phyloP scores from a whole-genome alignment of 2,329 filamentous ascomycete species.

The Ophiosphaerella herpotricha region DNA sequence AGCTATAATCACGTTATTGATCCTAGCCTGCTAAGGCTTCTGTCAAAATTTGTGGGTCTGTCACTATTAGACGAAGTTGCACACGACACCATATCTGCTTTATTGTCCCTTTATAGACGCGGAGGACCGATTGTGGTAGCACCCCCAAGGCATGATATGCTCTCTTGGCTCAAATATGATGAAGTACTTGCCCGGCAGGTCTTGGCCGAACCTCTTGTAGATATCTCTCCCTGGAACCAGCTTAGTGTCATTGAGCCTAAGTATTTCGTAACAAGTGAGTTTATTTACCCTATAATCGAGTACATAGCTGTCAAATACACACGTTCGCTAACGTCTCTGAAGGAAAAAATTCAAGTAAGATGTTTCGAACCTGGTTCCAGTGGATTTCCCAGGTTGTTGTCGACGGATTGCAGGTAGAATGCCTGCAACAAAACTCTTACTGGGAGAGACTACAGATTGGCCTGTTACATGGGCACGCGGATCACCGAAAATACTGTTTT shows the following conservation, averaged over 20 bases:
- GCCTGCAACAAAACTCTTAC: conserved; percentile 40
- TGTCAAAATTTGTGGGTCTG: conserved; percentile 26
- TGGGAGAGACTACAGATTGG: conserved; percentile 48
- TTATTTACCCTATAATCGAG: not conserved
- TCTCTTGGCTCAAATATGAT: conserved; percentile 7
- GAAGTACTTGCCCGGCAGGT: not conserved
- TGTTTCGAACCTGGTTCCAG: conserved; percentile 44
- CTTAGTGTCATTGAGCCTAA: conserved; percentile 22
- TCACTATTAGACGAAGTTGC: conserved; percentile 25
- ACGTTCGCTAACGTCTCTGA: not conserved
- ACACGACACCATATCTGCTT: conserved; percentile 35
- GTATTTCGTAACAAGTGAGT: conserved; percentile 16
- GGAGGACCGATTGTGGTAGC: conserved; percentile 10
- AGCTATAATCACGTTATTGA: conserved; percentile 24
- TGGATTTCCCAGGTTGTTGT: conserved; percentile 33
- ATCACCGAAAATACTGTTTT: conserved; percentile 54
- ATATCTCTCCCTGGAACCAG: conserved; percentile 29
- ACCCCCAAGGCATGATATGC: not conserved
- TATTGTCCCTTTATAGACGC: conserved; percentile 21
- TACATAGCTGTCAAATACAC: not conserved
- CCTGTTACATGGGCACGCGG: conserved; percentile 49
- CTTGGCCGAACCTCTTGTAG: conserved; percentile 14
- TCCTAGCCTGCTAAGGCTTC: conserved; percentile 12
- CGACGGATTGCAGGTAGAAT: conserved; percentile 22
- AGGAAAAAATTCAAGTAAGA: conserved; percentile 16